Percentiles rank a stretch among this genome's conserved stretches.
Evolutionary conservation across 768 basidiomycete genomes (phyloP).

Genomic region (Auriscalpium vulgare): DNA sequence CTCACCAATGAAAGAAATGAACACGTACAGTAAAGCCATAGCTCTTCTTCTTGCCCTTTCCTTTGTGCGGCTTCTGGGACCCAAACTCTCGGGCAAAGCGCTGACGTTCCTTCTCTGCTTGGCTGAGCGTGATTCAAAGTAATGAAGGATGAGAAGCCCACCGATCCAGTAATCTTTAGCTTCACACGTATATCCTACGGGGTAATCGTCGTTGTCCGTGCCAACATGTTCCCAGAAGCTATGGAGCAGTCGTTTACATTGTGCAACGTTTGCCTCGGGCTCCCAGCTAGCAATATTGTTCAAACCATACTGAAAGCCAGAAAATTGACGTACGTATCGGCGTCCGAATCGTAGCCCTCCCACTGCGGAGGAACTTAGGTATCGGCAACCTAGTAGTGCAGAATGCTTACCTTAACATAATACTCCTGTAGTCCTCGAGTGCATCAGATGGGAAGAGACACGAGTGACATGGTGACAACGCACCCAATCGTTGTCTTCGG

Average conservation of each 20-base stretch:
- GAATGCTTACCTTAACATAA: conserved; percentile 46
- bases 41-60: not conserved
- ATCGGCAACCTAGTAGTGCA: too few species aligned
- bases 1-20: not conserved
- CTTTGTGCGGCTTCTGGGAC: not conserved
- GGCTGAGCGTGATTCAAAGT: not conserved
- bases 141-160: conserved; percentile 16
- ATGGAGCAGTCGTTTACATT: conserved; percentile 49
- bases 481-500: conserved; percentile 44
- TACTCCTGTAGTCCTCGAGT: conserved; percentile 42
- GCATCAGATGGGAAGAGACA: not conserved
- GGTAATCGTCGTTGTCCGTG: conserved; percentile 46
- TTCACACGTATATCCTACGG: conserved; percentile 28
- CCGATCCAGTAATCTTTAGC: conserved; percentile 43
- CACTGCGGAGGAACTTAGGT: conserved; percentile 37
- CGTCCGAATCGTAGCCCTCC: conserved; percentile 50
- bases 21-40: not conserved
- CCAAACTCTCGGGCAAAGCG: conserved; percentile 19
- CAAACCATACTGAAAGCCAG: not conserved
- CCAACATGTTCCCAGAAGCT: conserved; percentile 56
- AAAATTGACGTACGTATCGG: conserved; percentile 40
- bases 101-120: conserved; percentile 32
- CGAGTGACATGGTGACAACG: conserved; percentile 14
- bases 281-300: conserved; percentile 51
- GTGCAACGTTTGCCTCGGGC: conserved; percentile 47